Base-by-base conservation (phyloP, 805 yeast species). In the Priceomyces fermenticarens region DNA sequence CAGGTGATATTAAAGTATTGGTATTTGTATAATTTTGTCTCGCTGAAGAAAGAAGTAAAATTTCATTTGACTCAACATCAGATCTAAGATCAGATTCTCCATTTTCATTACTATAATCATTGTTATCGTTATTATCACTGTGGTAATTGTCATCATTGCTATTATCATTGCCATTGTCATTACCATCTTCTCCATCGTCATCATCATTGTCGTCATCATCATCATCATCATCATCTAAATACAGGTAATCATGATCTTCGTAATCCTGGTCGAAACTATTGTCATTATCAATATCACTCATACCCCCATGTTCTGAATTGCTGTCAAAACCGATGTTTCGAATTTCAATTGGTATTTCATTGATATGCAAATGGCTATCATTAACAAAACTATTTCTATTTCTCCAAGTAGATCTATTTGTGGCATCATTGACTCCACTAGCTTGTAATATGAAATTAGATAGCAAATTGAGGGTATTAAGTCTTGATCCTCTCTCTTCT, bases 1-100 rank as follows among this genome's bases (percentile, higher is more conserved):
- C 34, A 11, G 38, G 10, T 6, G 46, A 26, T 12, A 51, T 43
- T 11, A 51, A 33, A 13, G 60, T 49, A 35, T 55, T 49, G 10
- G 44, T 41, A 42, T 57, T 54, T 3, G 53, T 46, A 23, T 45
- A 45, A 36, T 54, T 57, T 34, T 58, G 60, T 3, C 62, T 48
- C 3, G 63, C 63, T 9, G 61, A 52, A 3, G 63, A 49, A 2
- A 63, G 49, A 5, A 62, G 51, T 14, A 62, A 45, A 30, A 56
- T 45, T 35, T 57, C 58, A 36, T 42, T 46, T 7, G 51, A 42
- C 27, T 44, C 47, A 13, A 45, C 40, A 29, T 52, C 55, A 3
- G 51, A 46, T 10, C 51, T 27, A 10, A 42, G 41, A 14, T 47
- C 49, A 16, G 46, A 43, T 30, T 37, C 46, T 30, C 40, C 42